These are phyloP conservation scores for Jatropha podagrica DNA, from an alignment of 441 rosid genomes.

Conservation along the genomic window DNA sequence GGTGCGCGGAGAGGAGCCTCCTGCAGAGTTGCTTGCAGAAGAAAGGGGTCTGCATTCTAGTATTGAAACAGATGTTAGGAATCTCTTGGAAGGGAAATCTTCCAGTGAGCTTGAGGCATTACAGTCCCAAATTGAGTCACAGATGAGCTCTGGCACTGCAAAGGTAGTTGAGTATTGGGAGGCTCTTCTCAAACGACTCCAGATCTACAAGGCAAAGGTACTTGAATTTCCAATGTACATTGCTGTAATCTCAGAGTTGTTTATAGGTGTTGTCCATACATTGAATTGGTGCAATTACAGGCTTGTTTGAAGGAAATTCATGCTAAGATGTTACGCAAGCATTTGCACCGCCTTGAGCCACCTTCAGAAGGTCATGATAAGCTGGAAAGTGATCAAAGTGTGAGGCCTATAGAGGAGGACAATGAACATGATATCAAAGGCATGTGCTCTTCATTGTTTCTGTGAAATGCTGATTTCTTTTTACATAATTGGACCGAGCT, in stretches of 20 bases:
- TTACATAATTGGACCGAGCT: constrained; percentile 6
- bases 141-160: constrained; percentile 85
- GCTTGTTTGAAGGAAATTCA: constrained; percentile 94
- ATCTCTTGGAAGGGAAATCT: constrained; percentile 75
- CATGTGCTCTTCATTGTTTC: constrained; percentile 21
- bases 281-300: constrained; percentile 40
- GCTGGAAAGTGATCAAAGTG: constrained; percentile 37
- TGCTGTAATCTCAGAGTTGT: not conserved
- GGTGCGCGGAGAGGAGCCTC: constrained; percentile 93
- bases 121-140: constrained; percentile 64
- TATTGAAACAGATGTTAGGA: constrained; percentile 77
- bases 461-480: constrained; percentile 8
- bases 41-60: constrained; percentile 91
- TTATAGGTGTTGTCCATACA: constrained; percentile 20
- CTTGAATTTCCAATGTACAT: not conserved
- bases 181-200: constrained; percentile 82
- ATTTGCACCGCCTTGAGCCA: constrained; percentile 80
- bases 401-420: constrained; percentile 47
- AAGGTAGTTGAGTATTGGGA: constrained; percentile 99
- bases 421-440: constrained; percentile 47
- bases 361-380: constrained; percentile 48
- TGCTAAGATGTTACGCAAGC: constrained; percentile 72
- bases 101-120: constrained; percentile 66
- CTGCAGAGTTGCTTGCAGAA: constrained; percentile 87
- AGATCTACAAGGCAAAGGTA: constrained; percentile 92